Conservation (phyloP, 2,329 filamentous ascomycete genomes). For the Trichoderma koningii region DNA sequence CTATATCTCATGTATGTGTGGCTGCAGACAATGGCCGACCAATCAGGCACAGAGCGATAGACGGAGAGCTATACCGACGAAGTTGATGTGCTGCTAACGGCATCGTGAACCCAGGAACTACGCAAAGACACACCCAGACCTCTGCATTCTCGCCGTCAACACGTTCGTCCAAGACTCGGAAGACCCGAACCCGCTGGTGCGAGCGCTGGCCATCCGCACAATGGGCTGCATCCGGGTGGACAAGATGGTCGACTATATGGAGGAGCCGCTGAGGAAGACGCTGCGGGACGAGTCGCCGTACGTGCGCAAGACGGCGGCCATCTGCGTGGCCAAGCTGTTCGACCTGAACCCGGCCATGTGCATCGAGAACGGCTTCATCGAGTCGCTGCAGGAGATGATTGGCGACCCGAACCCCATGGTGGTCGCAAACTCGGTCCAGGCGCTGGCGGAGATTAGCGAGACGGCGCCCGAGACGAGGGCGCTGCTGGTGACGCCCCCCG, state of each 20-base stretch:
- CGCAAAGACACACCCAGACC: slow-evolving; percentile 96
- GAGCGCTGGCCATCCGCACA: slow-evolving; percentile 92
- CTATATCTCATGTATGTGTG: slow-evolving; percentile 87
- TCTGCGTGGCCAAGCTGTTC: slow-evolving; percentile 97
- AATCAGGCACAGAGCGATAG: too few relatives aligned
- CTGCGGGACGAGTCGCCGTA: slow-evolving; percentile 96
- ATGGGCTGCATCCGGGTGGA: slow-evolving; percentile 99
- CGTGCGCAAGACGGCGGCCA: slow-evolving; percentile 95
- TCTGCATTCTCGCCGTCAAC: slow-evolving; percentile 98
- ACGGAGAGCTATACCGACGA: too few relatives aligned
- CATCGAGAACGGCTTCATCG: slow-evolving; percentile 94
- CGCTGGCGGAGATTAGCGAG: slow-evolving; percentile 87
- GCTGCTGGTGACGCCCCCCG: slow-evolving; percentile 76
- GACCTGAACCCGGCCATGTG: slow-evolving; percentile 91
- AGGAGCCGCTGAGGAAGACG: slow-evolving; percentile 94
- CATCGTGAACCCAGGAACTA: slow-evolving; percentile 72
- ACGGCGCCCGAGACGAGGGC: slow-evolving; percentile 88
- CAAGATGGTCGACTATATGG: slow-evolving; percentile 99
- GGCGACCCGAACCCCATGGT: slow-evolving; percentile 99
- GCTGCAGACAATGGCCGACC: too few relatives aligned
- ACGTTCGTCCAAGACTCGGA: slow-evolving; percentile 99
- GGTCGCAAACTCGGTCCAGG: slow-evolving; percentile 94
- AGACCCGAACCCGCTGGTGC: slow-evolving; percentile 93
- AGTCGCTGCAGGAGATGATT: slow-evolving; percentile 91
- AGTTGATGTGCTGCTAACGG: not conserved